Evolutionary conservation across 2,329 filamentous ascomycete species (phyloP).

Genomic region (Fusarium sp.): DNA sequence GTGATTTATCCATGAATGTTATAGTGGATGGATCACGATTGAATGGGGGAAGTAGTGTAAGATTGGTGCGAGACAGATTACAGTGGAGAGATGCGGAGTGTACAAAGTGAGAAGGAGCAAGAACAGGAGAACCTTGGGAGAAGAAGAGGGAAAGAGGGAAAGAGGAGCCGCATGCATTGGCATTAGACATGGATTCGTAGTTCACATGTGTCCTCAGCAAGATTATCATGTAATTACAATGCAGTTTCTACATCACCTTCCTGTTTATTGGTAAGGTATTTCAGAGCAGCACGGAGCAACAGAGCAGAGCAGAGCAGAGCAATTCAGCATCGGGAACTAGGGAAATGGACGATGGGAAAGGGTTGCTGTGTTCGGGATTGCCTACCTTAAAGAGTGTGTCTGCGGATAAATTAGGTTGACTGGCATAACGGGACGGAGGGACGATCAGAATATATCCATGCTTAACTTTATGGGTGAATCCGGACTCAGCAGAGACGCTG

Average conservation of each 20-base stretch:
- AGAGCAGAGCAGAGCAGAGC: neutral
- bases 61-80: constrained; percentile 31
- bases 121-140: neutral
- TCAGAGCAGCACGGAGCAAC: neutral
- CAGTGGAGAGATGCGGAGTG: constrained; percentile 24
- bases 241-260: constrained; percentile 1
- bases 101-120: constrained; percentile 33
- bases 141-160: neutral
- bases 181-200: constrained; percentile 2
- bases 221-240: neutral
- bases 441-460: constrained; percentile 36
- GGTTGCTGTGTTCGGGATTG: constrained; percentile 22
- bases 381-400: constrained; percentile 18
- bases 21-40: constrained; percentile 36
- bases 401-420: constrained; percentile 28
- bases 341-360: constrained; percentile 3
- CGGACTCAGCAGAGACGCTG: constrained; percentile 27
- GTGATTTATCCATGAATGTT: constrained; percentile 34
- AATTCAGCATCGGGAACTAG: neutral
- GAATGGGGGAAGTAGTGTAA: constrained; percentile 18
- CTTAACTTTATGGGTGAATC: constrained; percentile 35
- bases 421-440: constrained; percentile 32
- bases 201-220: constrained; percentile 2
- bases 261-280: neutral
- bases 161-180: neutral